A percentile compares a stretch with the other conserved stretches of the same genome.
Conservation (phyloP, 768 basidiomycete species). For the Hydnomerulius pinastri region DNA sequence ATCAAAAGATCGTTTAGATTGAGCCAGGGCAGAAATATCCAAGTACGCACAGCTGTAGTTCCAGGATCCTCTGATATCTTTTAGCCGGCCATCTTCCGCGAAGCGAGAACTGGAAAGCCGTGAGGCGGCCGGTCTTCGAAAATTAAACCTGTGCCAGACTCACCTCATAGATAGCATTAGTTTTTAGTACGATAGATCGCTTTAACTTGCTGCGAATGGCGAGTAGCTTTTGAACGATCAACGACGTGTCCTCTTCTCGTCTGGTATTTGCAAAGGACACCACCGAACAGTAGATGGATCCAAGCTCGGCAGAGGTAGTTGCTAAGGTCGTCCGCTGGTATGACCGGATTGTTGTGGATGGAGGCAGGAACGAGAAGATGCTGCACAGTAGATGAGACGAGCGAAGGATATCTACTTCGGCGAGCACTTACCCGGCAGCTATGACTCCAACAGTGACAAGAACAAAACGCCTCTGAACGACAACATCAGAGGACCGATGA, state of each 20-base stretch:
- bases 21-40: not conserved
- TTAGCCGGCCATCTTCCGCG: conserved; percentile 80
- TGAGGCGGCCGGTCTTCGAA: not conserved
- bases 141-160: conserved; percentile 16
- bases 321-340: conserved; percentile 75
- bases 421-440: conserved; percentile 65
- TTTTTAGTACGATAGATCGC: conserved; percentile 53
- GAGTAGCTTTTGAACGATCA: conserved; percentile 65
- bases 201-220: conserved; percentile 76
- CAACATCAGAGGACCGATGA: not conserved
- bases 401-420: not conserved
- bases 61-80: conserved; percentile 68
- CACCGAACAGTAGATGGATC: conserved; percentile 73
- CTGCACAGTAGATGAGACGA: conserved; percentile 33
- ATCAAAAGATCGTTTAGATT: too few species aligned
- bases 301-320: conserved; percentile 66
- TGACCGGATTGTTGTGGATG: conserved; percentile 69
- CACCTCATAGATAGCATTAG: conserved; percentile 71
- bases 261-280: conserved; percentile 69
- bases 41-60: conserved; percentile 63
- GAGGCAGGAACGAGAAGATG: conserved; percentile 71
- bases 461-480: conserved; percentile 58
- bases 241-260: conserved; percentile 47
- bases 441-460: conserved; percentile 72
- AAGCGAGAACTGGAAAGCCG: conserved; percentile 61